Conservation (phyloP, 306 rosid genomes). For the Acacia crassicarpa region DNA sequence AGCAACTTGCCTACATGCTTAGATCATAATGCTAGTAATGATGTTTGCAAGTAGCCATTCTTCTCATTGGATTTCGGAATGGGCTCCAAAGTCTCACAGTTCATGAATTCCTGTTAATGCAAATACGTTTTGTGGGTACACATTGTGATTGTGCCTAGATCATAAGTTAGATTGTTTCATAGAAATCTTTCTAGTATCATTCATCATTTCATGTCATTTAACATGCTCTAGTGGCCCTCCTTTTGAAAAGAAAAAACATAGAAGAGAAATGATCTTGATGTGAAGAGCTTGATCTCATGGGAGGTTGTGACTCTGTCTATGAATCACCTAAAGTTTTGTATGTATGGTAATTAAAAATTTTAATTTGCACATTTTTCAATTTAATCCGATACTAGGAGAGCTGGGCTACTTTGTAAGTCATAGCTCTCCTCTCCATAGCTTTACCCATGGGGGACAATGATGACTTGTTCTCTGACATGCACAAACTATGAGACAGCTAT, state of each 20-base stretch:
- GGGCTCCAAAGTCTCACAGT: background rate
- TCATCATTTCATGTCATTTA: constrained; percentile 3
- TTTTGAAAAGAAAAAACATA: background rate
- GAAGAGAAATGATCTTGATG: background rate
- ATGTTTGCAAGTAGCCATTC: constrained; percentile 14
- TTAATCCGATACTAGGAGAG: background rate
- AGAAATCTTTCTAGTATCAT: background rate
- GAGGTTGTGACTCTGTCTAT: background rate
- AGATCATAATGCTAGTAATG: background rate
- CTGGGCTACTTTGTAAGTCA: background rate
- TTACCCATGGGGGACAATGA: background rate
- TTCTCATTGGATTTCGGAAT: background rate
- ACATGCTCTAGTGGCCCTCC: background rate
- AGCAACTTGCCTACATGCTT: background rate
- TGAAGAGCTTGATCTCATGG: background rate
- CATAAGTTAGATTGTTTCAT: background rate
- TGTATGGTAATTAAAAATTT: background rate
- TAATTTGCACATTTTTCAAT: background rate
- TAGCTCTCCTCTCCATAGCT: background rate
- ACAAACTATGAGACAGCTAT: background rate
- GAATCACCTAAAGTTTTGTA: background rate
- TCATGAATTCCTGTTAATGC: background rate
- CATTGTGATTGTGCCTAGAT: background rate
- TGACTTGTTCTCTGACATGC: background rate
- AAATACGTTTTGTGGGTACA: background rate